A percentile compares a stretch with the other conserved stretches of the same genome.
These are phyloP conservation scores for Chytriomyces sp. DNA, from an alignment of 192 early-diverging fungal genomes.

Conservation along the genomic window DNA sequence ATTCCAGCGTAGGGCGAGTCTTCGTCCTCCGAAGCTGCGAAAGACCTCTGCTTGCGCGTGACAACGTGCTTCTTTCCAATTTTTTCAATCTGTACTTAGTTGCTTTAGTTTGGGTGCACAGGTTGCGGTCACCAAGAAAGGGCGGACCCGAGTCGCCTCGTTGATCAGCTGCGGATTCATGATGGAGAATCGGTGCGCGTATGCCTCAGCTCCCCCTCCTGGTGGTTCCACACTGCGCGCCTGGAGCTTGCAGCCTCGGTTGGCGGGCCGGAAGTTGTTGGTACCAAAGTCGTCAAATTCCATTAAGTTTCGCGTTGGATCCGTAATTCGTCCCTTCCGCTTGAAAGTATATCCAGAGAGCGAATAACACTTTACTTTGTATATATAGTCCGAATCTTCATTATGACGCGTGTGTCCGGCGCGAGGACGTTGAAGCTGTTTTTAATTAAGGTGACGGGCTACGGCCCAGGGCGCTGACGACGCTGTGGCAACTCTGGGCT, in stretches of 20 bases:
- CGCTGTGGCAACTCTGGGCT: too few relatives aligned
- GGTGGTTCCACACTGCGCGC: slow-evolving; percentile 32
- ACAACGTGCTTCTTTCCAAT: slow-evolving; percentile 25
- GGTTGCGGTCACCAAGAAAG: background rate
- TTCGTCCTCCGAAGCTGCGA: background rate
- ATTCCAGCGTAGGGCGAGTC: slow-evolving; percentile 31
- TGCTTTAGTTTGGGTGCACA: slow-evolving; percentile 2
- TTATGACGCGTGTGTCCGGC: too few relatives aligned
- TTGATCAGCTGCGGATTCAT: slow-evolving; percentile 19
- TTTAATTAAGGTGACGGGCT: too few relatives aligned
- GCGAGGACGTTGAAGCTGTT: too few relatives aligned
- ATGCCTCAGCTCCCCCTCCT: background rate
- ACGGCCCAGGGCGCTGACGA: too few relatives aligned
- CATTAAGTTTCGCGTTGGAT: background rate
- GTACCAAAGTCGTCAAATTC: slow-evolving; percentile 29
- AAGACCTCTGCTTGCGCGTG: background rate
- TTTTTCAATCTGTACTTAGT: slow-evolving; percentile 17
- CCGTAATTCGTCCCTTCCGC: background rate
- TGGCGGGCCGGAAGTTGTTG: slow-evolving; percentile 51
- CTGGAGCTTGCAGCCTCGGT: slow-evolving; percentile 66
- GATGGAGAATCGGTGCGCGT: too few relatives aligned
- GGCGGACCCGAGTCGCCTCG: slow-evolving; percentile 9
- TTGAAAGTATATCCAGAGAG: too few relatives aligned
- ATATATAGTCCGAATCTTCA: too few relatives aligned
- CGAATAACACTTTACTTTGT: too few relatives aligned